Percentiles rank a stretch among this genome's conserved stretches.
phyloP scores from a whole-genome alignment of 139 green algal species.

The Monoraphidium neglectum region DNA sequence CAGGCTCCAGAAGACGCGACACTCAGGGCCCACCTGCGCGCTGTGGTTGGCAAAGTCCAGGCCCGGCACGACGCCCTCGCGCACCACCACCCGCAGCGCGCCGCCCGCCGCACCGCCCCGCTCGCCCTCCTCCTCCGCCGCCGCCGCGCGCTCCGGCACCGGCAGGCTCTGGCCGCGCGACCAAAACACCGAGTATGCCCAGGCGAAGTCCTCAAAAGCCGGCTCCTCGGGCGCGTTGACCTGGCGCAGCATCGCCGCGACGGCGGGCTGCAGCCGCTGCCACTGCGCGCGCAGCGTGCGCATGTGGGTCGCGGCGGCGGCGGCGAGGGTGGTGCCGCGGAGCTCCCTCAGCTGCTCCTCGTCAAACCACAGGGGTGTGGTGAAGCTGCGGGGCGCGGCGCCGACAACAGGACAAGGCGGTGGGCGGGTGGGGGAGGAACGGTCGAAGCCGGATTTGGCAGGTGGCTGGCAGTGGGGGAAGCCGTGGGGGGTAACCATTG shows the following conservation, averaged over 20 bases:
- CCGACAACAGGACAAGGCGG: too few relatives aligned
- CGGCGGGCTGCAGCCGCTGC: slow-evolving; percentile 31
- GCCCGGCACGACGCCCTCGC: slow-evolving; percentile 81
- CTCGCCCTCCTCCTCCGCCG: slow-evolving; percentile 7
- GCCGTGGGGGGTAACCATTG: too few relatives aligned
- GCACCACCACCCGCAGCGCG: slow-evolving; percentile 41
- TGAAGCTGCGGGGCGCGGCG: slow-evolving; percentile 27
- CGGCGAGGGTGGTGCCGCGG: slow-evolving; percentile 67
- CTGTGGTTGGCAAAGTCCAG: slow-evolving; percentile 91
- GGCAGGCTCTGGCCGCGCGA: slow-evolving; percentile 54
- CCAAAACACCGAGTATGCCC: slow-evolving; percentile 67
- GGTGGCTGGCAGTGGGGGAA: too few relatives aligned
- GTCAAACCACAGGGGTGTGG: slow-evolving; percentile 50
- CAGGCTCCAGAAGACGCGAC: too few relatives aligned
- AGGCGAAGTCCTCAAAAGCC: slow-evolving; percentile 70
- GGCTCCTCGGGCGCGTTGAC: slow-evolving; percentile 27
- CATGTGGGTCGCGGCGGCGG: slow-evolving; percentile 30
- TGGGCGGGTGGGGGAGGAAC: too few relatives aligned
- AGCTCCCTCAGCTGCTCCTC: slow-evolving; percentile 65
- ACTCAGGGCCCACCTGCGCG: slow-evolving; percentile 1
- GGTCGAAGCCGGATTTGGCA: too few relatives aligned
- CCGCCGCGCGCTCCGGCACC: slow-evolving; percentile 33
- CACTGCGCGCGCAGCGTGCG: slow-evolving; percentile 30
- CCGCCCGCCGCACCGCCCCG: neutral
- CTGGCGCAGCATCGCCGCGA: slow-evolving; percentile 35